Conservation (phyloP, 176 grass and related monocot genomes). For the Stipa capillata region DNA sequence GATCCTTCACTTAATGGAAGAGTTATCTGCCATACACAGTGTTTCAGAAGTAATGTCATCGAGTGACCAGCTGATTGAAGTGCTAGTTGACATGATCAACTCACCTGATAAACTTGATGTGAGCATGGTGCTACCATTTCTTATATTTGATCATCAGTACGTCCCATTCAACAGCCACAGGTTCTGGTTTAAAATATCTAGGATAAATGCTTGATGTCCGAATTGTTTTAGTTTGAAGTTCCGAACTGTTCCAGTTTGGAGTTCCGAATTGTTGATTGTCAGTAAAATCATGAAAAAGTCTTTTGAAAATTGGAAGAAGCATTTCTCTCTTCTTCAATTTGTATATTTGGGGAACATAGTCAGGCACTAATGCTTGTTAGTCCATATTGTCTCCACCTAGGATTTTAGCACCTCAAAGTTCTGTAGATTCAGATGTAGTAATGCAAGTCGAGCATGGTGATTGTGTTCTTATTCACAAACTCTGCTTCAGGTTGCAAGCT, state of each 20-base stretch:
- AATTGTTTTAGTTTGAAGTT: conserved; percentile 11
- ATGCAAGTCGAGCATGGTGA: not conserved
- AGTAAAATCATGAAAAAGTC: not conserved
- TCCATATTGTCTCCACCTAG: no score
- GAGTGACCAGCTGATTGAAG: conserved; percentile 53
- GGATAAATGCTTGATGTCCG: not conserved
- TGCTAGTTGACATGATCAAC: conserved; percentile 58
- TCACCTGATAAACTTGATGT: conserved; percentile 94
- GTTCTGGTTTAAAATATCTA: not conserved
- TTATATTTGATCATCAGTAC: conserved; percentile 4
- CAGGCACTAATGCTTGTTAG: not conserved
- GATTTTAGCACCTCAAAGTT: conserved; percentile 1
- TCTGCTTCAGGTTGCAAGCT: conserved; percentile 50
- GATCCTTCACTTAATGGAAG: conserved; percentile 71
- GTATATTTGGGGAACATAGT: conserved; percentile 3
- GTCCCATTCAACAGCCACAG: not conserved
- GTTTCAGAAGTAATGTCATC: conserved; percentile 53
- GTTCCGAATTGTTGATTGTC: not conserved
- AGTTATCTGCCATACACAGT: conserved; percentile 58
- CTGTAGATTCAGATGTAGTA: not conserved
- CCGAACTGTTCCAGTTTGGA: not conserved
- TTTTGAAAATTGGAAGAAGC: not conserved
- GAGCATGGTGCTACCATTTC: conserved; percentile 14
- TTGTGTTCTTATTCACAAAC: not conserved
- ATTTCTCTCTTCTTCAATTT: conserved; percentile 10